A percentile compares a stretch with the other conserved stretches of the same genome.
Evolutionary conservation across 1,284 basidiomycete genomes (phyloP).

Genomic region (Cystobasidiaceae sp.): DNA sequence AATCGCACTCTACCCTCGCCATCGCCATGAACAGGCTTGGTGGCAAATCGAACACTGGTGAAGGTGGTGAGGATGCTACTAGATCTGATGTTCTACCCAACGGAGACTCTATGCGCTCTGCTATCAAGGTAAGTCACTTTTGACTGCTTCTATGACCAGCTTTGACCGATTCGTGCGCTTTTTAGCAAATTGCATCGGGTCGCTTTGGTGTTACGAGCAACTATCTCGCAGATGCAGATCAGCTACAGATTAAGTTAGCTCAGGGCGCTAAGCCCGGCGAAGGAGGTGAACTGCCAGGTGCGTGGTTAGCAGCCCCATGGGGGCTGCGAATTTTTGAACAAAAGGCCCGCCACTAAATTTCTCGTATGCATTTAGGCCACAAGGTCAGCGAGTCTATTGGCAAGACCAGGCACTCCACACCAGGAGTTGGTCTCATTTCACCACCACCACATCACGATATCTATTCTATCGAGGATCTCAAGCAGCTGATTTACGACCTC

Average conservation of each 20-base stretch:
- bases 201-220: slow-evolving; percentile 77
- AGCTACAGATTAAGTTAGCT: slow-evolving; percentile 97
- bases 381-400: slow-evolving; percentile 90
- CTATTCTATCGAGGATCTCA: slow-evolving; percentile 94
- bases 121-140: too few species aligned
- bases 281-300: slow-evolving; percentile 78
- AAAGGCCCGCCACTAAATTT: not conserved
- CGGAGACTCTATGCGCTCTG: slow-evolving; percentile 83
- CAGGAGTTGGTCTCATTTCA: slow-evolving; percentile 90
- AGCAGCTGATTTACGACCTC: slow-evolving; percentile 92
- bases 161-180: too few species aligned
- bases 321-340: not conserved
- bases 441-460: slow-evolving; percentile 90
- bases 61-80: slow-evolving; percentile 94
- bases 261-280: slow-evolving; percentile 96
- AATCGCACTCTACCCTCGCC: slow-evolving; percentile 88
- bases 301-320: not conserved
- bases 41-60: slow-evolving; percentile 94
- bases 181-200: slow-evolving; percentile 74
- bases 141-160: too few species aligned
- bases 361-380: slow-evolving; percentile 56
- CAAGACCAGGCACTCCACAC: slow-evolving; percentile 89
- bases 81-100: slow-evolving; percentile 68
- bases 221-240: slow-evolving; percentile 89
- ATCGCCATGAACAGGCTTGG: slow-evolving; percentile 94